Percentiles rank a stretch among this genome's conserved stretches.
Conservation (phyloP, 257 asterid genomes). For the Ocimum tenuiflorum region DNA sequence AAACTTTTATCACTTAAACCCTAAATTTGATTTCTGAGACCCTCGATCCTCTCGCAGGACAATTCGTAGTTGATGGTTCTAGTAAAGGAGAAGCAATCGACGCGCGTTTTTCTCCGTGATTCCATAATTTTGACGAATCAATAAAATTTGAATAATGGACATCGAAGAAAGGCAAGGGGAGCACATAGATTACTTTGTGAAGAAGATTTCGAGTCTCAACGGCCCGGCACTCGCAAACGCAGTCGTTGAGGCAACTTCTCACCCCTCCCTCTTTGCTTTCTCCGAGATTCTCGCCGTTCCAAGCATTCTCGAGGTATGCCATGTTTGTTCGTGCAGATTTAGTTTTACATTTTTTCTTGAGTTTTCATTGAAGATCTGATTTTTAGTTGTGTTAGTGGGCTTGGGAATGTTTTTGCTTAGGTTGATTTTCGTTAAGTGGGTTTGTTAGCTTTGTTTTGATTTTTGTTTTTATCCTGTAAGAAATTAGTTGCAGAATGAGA, state of each 20-base stretch:
- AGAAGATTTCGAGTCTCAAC: conserved; percentile 48
- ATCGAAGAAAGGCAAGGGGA: conserved; percentile 80
- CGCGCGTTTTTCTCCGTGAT: conserved; percentile 4
- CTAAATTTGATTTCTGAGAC: conserved; percentile 9
- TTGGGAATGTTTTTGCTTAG: neutral
- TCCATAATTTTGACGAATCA: conserved; percentile 4
- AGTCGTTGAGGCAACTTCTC: conserved; percentile 78
- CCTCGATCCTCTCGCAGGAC: neutral
- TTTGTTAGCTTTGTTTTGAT: neutral
- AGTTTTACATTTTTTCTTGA: neutral
- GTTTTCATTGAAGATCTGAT: neutral
- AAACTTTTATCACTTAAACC: conserved; percentile 8
- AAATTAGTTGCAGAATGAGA: neutral
- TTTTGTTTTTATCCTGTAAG: no score
- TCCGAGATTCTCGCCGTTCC: conserved; percentile 78
- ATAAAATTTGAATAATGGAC: conserved; percentile 43
- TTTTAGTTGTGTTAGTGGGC: neutral
- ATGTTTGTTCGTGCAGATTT: neutral
- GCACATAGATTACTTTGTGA: conserved; percentile 65
- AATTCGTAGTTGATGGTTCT: neutral
- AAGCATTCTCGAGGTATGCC: conserved; percentile 46
- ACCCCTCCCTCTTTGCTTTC: conserved; percentile 82
- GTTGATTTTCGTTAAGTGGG: neutral
- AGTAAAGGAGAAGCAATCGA: neutral
- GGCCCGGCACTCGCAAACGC: conserved; percentile 47